Evolutionary conservation across 1,139 yeast species (phyloP).

Genomic region (Magnusiomyces paraingens): DNA sequence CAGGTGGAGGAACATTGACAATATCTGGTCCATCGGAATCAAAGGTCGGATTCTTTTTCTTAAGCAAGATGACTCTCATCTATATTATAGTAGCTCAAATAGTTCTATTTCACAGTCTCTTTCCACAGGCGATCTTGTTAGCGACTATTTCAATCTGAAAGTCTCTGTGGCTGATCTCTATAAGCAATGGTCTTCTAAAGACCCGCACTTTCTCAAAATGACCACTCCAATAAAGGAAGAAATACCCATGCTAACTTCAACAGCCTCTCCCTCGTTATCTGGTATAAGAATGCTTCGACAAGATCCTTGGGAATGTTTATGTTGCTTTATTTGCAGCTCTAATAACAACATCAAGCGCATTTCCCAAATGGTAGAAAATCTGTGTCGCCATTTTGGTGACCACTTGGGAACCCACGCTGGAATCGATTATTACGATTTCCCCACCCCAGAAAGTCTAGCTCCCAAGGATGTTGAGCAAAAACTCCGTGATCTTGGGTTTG

Average conservation of each 20-base stretch:
- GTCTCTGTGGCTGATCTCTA: conserved; percentile 51
- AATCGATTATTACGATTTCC: conserved; percentile 63
- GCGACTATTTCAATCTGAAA: conserved; percentile 65
- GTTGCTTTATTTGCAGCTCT: conserved; percentile 91
- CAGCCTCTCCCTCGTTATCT: conserved; percentile 35
- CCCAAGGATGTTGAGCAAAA: conserved; percentile 37
- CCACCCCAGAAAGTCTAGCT: conserved; percentile 51
- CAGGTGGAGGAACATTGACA: conserved; percentile 30
- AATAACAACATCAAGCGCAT: conserved; percentile 92
- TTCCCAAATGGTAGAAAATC: conserved; percentile 82
- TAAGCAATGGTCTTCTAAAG: conserved; percentile 54
- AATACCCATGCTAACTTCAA: conserved; percentile 16
- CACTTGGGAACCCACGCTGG: conserved; percentile 52
- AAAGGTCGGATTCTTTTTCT: conserved; percentile 33
- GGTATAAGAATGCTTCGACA: conserved; percentile 85
- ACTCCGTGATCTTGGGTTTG: conserved; percentile 67
- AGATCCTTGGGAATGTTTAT: conserved; percentile 93
- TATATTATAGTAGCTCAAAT: conserved; percentile 30
- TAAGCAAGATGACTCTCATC: conserved; percentile 28
- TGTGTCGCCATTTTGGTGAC: conserved; percentile 68
- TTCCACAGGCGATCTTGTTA: conserved; percentile 40
- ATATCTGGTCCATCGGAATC: conserved; percentile 30
- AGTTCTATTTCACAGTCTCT: conserved; percentile 11
- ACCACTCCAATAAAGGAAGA: too few relatives aligned
- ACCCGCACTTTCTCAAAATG: conserved; percentile 40